Conservation (phyloP, 169 alveolate genomes). For the Babesia bigemina region DNA sequence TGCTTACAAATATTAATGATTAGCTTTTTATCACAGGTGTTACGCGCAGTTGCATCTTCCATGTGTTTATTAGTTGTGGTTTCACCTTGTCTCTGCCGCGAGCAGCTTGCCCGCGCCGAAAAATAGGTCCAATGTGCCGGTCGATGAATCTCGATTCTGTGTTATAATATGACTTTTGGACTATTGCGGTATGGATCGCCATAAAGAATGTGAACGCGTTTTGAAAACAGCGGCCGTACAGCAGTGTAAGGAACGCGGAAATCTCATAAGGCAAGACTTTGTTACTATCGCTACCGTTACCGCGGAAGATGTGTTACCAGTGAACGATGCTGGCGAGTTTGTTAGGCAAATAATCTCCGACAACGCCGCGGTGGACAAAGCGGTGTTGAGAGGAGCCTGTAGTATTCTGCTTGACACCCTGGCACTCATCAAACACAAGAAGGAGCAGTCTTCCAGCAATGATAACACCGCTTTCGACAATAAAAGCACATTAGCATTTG, state of each 20-base stretch:
- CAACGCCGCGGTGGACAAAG: constrained; percentile 5
- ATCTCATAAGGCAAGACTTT: constrained; percentile 30
- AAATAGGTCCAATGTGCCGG: neutral
- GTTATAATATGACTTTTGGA: no score
- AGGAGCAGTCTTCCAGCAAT: neutral
- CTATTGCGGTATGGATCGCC: constrained; percentile 18
- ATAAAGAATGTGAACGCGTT: constrained; percentile 20
- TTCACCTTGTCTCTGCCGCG: no score
- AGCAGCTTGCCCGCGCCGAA: no score
- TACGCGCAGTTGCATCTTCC: no score
- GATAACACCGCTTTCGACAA: neutral
- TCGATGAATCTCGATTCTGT: neutral
- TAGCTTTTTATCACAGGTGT: no score
- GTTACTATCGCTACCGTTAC: constrained; percentile 4
- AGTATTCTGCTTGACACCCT: constrained; percentile 21
- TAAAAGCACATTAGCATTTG: neutral
- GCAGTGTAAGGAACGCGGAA: constrained; percentile 28
- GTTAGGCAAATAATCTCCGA: constrained; percentile 9
- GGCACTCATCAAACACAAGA: neutral
- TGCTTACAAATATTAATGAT: neutral
- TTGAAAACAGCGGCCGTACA: constrained; percentile 30
- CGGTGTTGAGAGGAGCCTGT: constrained; percentile 3
- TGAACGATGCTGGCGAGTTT: constrained; percentile 5
- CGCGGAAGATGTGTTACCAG: neutral
- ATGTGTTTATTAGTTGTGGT: no score